Conservation (phyloP, 139 green algal genomes). For the Coccomyxa sp. region DNA sequence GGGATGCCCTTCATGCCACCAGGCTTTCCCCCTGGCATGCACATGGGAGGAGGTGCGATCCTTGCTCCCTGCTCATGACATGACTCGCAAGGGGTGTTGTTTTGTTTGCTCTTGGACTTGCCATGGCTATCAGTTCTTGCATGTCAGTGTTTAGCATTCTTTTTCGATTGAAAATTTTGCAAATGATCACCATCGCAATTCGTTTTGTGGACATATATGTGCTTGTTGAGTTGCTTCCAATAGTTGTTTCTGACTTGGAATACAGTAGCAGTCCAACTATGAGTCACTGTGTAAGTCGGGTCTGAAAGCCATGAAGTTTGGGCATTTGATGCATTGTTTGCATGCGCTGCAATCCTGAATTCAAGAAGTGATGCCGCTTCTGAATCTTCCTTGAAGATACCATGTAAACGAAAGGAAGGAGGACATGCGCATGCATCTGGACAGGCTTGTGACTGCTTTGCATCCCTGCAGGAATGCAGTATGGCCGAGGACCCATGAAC, state of each 20-base stretch:
- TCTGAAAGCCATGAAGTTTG: background rate
- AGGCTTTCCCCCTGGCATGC: conserved; percentile 6
- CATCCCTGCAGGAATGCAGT: background rate
- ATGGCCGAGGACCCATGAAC: no score
- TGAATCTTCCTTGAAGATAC: background rate
- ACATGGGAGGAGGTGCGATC: background rate
- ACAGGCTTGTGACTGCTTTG: background rate
- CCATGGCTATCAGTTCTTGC: background rate
- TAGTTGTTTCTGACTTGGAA: no score
- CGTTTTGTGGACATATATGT: background rate
- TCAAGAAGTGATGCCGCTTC: background rate
- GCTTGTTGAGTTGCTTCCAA: no score
- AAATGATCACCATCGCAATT: background rate
- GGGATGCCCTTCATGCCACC: conserved; percentile 7
- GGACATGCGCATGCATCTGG: background rate
- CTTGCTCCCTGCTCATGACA: background rate
- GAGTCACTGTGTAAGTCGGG: background rate
- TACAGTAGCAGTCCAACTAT: no score
- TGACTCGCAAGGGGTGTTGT: background rate
- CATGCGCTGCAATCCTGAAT: background rate
- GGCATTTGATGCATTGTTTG: background rate
- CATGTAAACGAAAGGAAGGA: background rate
- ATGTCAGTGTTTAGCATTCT: background rate
- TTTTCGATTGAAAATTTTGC: conserved; percentile 3
- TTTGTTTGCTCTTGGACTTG: background rate